Evolutionary conservation across 805 yeast genomes (phyloP).

Genomic region (Yamadazyma insecticola): DNA sequence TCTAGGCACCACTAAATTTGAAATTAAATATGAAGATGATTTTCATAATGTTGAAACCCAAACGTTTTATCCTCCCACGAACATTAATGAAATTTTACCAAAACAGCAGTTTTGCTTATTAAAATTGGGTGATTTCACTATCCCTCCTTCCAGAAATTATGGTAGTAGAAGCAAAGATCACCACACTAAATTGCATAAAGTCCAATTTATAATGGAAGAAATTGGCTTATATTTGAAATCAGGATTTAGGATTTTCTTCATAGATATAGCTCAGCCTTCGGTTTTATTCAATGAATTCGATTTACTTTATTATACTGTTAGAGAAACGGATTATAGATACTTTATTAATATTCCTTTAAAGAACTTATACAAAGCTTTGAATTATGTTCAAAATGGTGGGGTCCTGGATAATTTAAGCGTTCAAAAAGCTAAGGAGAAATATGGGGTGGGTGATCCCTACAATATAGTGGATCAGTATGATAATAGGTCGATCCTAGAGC

Average conservation of each 20-base stretch:
- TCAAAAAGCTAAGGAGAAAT: slow-evolving; percentile 13
- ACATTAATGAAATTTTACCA: slow-evolving; percentile 56
- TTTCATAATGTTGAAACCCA: slow-evolving; percentile 23
- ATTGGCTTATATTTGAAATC: slow-evolving; percentile 50
- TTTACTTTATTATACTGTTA: slow-evolving; percentile 36
- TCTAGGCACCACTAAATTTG: slow-evolving; percentile 55
- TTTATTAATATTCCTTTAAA: slow-evolving; percentile 45
- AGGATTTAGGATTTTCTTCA: slow-evolving; percentile 43
- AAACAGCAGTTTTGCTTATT: slow-evolving; percentile 45
- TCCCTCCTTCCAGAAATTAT: slow-evolving; percentile 15
- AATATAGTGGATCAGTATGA: slow-evolving; percentile 17
- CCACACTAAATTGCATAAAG: slow-evolving; percentile 14
- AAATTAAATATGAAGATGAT: slow-evolving; percentile 29
- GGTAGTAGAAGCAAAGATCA: slow-evolving; percentile 1
- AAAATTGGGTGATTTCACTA: slow-evolving; percentile 45
- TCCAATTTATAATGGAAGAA: slow-evolving; percentile 51
- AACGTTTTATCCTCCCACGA: slow-evolving; percentile 52
- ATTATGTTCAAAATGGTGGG: slow-evolving; percentile 29
- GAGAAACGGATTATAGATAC: slow-evolving; percentile 36
- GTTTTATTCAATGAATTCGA: slow-evolving; percentile 38
- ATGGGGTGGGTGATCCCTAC: slow-evolving; percentile 24
- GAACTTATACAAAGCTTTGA: slow-evolving; percentile 43
- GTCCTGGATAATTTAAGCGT: slow-evolving; percentile 12
- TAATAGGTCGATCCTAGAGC: slow-evolving; percentile 11
- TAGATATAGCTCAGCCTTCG: slow-evolving; percentile 41